Conservation (phyloP, 306 rosid genomes). For the Canavalia gladiata region DNA sequence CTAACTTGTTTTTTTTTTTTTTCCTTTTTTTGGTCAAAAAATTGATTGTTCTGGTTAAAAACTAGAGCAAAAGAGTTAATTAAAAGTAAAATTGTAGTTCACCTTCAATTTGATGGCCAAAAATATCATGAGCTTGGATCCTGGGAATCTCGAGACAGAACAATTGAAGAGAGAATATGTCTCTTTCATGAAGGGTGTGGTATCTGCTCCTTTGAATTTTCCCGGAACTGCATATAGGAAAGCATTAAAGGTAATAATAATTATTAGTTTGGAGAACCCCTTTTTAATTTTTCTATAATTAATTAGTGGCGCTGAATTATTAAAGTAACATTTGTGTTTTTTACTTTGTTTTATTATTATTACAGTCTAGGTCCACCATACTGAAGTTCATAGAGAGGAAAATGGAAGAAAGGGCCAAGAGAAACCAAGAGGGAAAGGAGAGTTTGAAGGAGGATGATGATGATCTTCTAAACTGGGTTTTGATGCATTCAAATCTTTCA, state of each 20-base stretch:
- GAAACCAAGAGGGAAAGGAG: constrained; percentile 34
- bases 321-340: neutral
- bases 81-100: constrained; percentile 61
- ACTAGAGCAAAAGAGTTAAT: neutral
- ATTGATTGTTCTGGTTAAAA: neutral
- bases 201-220: constrained; percentile 82
- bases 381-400: constrained; percentile 53
- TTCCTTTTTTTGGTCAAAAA: no score
- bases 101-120: constrained; percentile 92
- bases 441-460: constrained; percentile 66
- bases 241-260: constrained; percentile 71
- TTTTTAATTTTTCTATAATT: neutral
- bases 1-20: neutral
- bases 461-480: constrained; percentile 90
- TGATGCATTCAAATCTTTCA: constrained; percentile 82
- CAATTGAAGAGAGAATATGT: constrained; percentile 79
- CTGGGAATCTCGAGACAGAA: constrained; percentile 82
- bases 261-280: neutral
- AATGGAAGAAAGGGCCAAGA: constrained; percentile 49
- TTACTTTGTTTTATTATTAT: neutral
- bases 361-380: constrained; percentile 65
- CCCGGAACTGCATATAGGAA: constrained; percentile 89
- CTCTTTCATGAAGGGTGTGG: constrained; percentile 92
- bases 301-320: neutral
- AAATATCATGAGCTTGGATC: constrained; percentile 92